Evolutionary conservation across 2,329 filamentous ascomycete genomes (phyloP).

Genomic region (Penicillium sp.): DNA sequence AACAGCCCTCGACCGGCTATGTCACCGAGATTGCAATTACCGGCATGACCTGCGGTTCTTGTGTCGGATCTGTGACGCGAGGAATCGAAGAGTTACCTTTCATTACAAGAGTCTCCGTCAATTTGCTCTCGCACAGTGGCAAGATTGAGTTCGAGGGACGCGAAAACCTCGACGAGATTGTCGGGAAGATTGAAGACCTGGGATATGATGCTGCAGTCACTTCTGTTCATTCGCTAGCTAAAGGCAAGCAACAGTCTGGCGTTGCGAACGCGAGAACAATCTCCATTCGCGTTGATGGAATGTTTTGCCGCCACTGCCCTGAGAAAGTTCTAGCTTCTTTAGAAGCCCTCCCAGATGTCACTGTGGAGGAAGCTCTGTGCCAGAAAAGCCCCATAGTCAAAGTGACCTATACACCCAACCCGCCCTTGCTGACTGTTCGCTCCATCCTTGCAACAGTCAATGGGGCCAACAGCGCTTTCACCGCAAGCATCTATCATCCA

Average conservation of each 20-base stretch:
- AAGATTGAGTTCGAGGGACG: slow-evolving; percentile 50
- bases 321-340: slow-evolving; percentile 40
- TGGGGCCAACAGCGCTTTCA: slow-evolving; percentile 63
- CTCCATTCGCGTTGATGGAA: slow-evolving; percentile 65
- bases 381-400: slow-evolving; percentile 65
- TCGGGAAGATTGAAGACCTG: slow-evolving; percentile 54
- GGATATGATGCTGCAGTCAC: slow-evolving; percentile 66
- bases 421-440: slow-evolving; percentile 71
- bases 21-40: slow-evolving; percentile 51
- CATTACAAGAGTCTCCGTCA: slow-evolving; percentile 50
- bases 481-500: slow-evolving; percentile 70
- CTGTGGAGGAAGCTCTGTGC: slow-evolving; percentile 47
- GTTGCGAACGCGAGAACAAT: slow-evolving; percentile 52
- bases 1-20: slow-evolving; percentile 18
- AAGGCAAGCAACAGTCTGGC: slow-evolving; percentile 32
- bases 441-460: slow-evolving; percentile 68
- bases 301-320: slow-evolving; percentile 73
- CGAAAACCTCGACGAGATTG: slow-evolving; percentile 45
- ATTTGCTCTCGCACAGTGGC: slow-evolving; percentile 52
- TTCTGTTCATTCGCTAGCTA: slow-evolving; percentile 31
- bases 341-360: slow-evolving; percentile 49
- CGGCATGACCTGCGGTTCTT: slow-evolving; percentile 60
- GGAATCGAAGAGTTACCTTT: slow-evolving; percentile 48
- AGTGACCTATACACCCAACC: slow-evolving; percentile 66
- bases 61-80: slow-evolving; percentile 50